Conservation (phyloP, 352 stramenopile species). For the Phytopythium cucurbitacearum region DNA sequence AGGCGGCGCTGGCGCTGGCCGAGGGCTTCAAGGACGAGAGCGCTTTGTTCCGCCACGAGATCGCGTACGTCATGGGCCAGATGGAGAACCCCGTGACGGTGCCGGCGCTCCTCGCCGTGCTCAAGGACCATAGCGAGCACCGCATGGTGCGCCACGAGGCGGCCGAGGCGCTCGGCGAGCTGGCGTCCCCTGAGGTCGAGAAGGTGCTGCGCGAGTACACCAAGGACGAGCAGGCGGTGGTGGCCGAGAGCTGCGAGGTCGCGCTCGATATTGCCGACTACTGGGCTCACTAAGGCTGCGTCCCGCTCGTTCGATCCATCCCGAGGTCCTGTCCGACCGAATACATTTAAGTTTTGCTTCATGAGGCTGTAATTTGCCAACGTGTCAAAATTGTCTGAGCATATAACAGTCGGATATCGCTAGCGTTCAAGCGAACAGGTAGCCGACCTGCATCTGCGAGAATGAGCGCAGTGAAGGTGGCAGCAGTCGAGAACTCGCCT, state of each 20-base stretch:
- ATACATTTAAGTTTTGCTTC: conserved; percentile 19
- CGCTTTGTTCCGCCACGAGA: conserved; percentile 87
- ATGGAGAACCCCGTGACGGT: conserved; percentile 88
- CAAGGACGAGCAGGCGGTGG: conserved; percentile 79
- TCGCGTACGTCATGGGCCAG: conserved; percentile 94
- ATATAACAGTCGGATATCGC: neutral
- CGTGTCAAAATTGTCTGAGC: neutral
- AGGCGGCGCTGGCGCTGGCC: conserved; percentile 76
- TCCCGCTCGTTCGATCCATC: neutral
- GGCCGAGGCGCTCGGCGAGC: conserved; percentile 95
- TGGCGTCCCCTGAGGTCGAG: conserved; percentile 92
- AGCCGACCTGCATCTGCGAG: conserved; percentile 54
- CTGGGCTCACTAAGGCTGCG: conserved; percentile 49
- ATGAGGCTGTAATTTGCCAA: conserved; percentile 3
- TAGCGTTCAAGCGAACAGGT: conserved; percentile 38
- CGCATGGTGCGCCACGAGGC: conserved; percentile 97
- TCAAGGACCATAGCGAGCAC: conserved; percentile 91
- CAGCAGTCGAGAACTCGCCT: conserved; percentile 40
- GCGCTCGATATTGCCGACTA: conserved; percentile 98
- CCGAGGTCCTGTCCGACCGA: conserved; percentile 1
- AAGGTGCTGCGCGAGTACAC: conserved; percentile 78
- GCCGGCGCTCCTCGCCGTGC: conserved; percentile 84
- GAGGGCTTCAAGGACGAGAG: conserved; percentile 74
- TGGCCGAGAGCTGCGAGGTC: conserved; percentile 95
- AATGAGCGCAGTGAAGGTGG: conserved; percentile 46